Evolutionary conservation across 208 protist species (phyloP).

Genomic region (Strigomonas oncopelti): DNA sequence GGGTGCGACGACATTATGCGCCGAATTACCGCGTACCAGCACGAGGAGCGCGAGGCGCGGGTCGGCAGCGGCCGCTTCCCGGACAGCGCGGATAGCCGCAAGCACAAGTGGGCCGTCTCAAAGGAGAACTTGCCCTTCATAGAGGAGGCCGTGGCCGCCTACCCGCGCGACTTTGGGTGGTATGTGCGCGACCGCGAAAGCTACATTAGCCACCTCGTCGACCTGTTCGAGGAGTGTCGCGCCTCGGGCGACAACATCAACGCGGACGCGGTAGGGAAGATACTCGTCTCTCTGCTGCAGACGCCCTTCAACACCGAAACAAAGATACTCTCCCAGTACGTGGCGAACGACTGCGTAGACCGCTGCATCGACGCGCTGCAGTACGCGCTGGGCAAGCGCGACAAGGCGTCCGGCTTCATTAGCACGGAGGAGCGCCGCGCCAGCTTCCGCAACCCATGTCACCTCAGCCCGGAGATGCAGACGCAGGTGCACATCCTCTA

Average conservation of each 20-base stretch:
- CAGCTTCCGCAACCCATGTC: conserved; percentile 69
- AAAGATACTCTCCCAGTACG: conserved; percentile 68
- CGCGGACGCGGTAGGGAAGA: conserved; percentile 40
- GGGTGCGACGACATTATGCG: conserved; percentile 50
- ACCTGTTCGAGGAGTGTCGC: conserved; percentile 41
- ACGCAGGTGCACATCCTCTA: conserved; percentile 68
- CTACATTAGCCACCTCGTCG: conserved; percentile 54
- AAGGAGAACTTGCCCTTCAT: conserved; percentile 58
- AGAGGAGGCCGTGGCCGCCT: conserved; percentile 37
- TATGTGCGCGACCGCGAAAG: conserved; percentile 41
- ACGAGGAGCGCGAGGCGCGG: conserved; percentile 10
- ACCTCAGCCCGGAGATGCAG: conserved; percentile 41
- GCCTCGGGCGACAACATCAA: conserved; percentile 26
- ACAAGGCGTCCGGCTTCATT: conserved; percentile 59
- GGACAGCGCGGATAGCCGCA: conserved; percentile 5
- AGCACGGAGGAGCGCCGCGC: conserved; percentile 59
- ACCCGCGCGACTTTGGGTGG: conserved; percentile 55
- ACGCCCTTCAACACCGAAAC: conserved; percentile 68
- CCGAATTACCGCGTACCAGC: conserved; percentile 50
- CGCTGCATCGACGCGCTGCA: conserved; percentile 77
- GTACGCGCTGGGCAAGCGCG: conserved; percentile 56
- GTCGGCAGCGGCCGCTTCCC: conserved; percentile 8
- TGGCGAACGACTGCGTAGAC: conserved; percentile 60
- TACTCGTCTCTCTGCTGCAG: conserved; percentile 50
- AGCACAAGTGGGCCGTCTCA: conserved; percentile 41